Evolutionary conservation across 805 yeast genomes (phyloP), one percentile per base, ranked within the genome.

Genomic region (Nakazawaea populi): DNA sequence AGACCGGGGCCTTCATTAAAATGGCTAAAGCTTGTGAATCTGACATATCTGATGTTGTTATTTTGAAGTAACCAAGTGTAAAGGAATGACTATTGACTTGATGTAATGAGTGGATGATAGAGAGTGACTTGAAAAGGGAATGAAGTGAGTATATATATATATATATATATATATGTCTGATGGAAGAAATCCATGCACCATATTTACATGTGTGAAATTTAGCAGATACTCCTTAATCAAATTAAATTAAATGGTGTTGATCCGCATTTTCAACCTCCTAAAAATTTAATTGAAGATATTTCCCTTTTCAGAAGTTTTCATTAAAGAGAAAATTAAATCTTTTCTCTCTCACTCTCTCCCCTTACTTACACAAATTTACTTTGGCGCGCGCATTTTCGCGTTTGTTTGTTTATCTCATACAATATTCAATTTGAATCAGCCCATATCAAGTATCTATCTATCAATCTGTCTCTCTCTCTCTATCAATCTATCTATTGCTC

Each of bases 1-100:
- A 77, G 52, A 85, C 85, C 31, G 90, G 89, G 3, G 85, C 73
- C 57, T 75, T 75, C 68, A 83, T 71, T 56, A 84, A 75, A 47
- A 82, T 66, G 52, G 74, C 71, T 55, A 84, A 74, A 44, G 89
- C 88, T 69, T 84, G 75, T 30, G 69, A 57, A 60, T 77, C 76
- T 29, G 74, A 70, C 79, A 74, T 74, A 11, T 7, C 52, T 48
- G 34, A 41, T 18, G 28, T 8, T 32, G 35, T 32, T 32, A 32
- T 32, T 9, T 32, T 8, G 8, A 32, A 9, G 35, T 32, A 3
- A 18, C 24, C 24, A 18, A 18, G 24, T 18, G 24, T 18, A 18
- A 18, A 18, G 24, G 24, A 18, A 18, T 18, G 24, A 18, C 24
- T 18, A 18, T 18, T 32, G 35, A 32, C 8, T 32, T 11, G 35